Evolutionary conservation across 1,284 basidiomycete species (phyloP), one percentile per base, ranked within the genome.

Genomic region (Leccinum laetum): DNA sequence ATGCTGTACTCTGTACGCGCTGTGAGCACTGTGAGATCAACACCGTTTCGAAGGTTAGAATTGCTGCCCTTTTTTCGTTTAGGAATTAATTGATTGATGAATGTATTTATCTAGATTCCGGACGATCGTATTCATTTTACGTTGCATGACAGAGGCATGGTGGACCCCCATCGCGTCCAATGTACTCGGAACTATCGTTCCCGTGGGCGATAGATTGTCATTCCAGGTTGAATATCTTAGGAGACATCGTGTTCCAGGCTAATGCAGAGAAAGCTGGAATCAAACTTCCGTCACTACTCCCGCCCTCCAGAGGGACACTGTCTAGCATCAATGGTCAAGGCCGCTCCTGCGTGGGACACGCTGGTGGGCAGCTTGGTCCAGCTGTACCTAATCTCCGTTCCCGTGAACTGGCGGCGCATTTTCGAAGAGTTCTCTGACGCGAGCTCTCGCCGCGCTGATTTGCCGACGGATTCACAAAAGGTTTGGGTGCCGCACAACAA

Each of bases 401-500:
- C 75, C 2, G 63, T 91, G 26, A 67, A 79, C 18, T 91, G 90
- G 90, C 80, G 84, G 29, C 72, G 78, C 11, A 80, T 85, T 4
- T 92, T 87, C 69, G 69, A 79, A 0, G 82, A 86, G 63, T 67
- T 86, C 2, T 67, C 77, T 21, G 53, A 10, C 16, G 37, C 18
- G 3, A 70, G 77, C 3, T 75, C 77, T 11, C 83, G 83, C 18
- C 18, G 18, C 66, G 69, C 83, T 14, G 81, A 82, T 64, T 73
- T 90, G 11, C 90, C 90, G 0, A 77, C 80, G 3, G 77, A 80
- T 8, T 79, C 78, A 58, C 78, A 80, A 1, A 82, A 80, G 46
- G 90, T 86, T 70, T 91, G 87, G 88, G 81, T 87, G 1, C 72
- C 77, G 0, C 88, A 79, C 71, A 69, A 76, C 56, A 83, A 84